phyloP scores from a whole-genome alignment of 2,329 filamentous ascomycete species.

The Apiospora koreana region DNA sequence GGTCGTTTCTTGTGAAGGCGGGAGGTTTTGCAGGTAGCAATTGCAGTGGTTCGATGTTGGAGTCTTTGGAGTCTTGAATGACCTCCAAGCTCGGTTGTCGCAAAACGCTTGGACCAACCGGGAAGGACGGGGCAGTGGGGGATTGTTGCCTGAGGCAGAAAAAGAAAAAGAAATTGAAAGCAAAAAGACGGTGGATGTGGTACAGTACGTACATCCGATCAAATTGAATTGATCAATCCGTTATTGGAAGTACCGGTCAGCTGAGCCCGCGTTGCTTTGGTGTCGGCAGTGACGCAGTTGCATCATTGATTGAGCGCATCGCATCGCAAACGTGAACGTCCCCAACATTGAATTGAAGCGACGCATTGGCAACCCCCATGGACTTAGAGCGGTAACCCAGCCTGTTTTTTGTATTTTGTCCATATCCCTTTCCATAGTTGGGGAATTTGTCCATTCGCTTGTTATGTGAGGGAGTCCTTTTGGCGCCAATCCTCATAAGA shows the following conservation, averaged over 20 bases:
- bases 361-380: background rate
- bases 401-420: background rate
- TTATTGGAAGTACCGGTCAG: too few species aligned
- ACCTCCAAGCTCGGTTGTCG: constrained; percentile 9
- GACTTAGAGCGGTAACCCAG: background rate
- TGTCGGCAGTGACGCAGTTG: background rate
- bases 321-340: background rate
- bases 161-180: too few species aligned
- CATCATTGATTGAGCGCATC: background rate
- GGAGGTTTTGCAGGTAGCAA: constrained; percentile 6
- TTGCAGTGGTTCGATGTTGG: constrained; percentile 11
- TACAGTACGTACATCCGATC: too few species aligned
- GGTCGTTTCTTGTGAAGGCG: background rate
- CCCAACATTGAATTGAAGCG: background rate
- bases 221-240: too few species aligned
- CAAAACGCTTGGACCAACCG: background rate
- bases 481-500: background rate
- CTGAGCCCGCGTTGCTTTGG: constrained; percentile 1
- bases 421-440: background rate
- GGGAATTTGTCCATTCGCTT: background rate
- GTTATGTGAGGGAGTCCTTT: background rate
- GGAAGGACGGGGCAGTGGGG: background rate
- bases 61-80: constrained; percentile 1
- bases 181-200: too few species aligned
- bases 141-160: constrained; percentile 11